Percentiles rank a stretch among this genome's conserved stretches.
Conservation (phyloP, 73 alveolate species). For the Stentor roeselii region DNA sequence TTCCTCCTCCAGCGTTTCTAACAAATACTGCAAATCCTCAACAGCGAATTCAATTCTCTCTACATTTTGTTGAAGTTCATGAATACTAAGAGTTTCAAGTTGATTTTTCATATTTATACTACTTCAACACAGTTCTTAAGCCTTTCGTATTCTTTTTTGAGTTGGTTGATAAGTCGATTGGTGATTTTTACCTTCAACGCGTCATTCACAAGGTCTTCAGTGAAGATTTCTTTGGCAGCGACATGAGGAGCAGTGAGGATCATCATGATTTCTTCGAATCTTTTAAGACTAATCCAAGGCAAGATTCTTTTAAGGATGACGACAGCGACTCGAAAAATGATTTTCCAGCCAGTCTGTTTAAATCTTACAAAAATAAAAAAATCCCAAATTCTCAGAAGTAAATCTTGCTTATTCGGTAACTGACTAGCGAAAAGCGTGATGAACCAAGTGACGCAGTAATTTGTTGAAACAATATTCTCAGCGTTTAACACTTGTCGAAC, state of each 20-base stretch:
- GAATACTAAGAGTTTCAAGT: too few species aligned
- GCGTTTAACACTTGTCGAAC: conserved; percentile 60
- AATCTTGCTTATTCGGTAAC: not conserved
- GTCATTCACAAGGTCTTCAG: not conserved
- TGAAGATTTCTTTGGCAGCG: not conserved
- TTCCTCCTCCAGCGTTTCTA: too few species aligned
- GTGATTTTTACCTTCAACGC: conserved; percentile 3
- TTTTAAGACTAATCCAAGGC: not conserved
- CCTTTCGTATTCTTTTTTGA: conserved; percentile 6
- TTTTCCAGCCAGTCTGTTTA: conserved; percentile 18
- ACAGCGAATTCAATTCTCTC: too few species aligned
- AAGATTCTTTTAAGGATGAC: not conserved
- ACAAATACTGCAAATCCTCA: too few species aligned
- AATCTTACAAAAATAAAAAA: not conserved
- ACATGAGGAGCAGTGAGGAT: not conserved
- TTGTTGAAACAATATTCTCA: conserved; percentile 50
- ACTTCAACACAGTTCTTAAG: not conserved
- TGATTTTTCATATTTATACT: too few species aligned
- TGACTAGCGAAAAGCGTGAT: conserved; percentile 68
- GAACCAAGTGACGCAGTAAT: conserved; percentile 81
- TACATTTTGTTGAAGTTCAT: too few species aligned
- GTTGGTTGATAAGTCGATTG: not conserved
- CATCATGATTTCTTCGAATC: conserved; percentile 13
- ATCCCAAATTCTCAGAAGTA: not conserved
- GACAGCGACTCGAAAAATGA: not conserved